A percentile compares a stretch with the other conserved stretches of the same genome.
Evolutionary conservation across 2,329 filamentous ascomycete genomes (phyloP).

Genomic region (Monilinia fructicola): DNA sequence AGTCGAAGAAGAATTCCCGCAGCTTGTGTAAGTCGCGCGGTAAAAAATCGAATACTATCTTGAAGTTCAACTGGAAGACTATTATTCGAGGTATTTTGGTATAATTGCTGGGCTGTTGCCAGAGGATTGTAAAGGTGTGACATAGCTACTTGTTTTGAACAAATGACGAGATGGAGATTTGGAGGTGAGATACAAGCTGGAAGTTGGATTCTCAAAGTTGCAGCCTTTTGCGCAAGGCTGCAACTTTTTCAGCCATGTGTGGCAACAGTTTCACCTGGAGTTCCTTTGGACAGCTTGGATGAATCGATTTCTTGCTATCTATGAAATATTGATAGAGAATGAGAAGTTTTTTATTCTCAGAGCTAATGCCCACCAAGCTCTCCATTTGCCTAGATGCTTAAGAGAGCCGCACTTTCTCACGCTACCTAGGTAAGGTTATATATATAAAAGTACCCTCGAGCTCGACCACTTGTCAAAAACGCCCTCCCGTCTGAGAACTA

Average conservation of each 20-base stretch:
- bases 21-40: slow-evolving; percentile 72
- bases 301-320: neutral
- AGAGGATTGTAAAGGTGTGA: slow-evolving; percentile 68
- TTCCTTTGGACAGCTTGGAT: neutral
- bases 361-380: neutral
- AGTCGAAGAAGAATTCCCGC: slow-evolving; percentile 79
- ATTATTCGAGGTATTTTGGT: slow-evolving; percentile 54
- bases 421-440: no score
- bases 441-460: neutral
- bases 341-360: neutral
- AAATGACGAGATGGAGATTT: slow-evolving; percentile 2
- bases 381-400: neutral
- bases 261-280: neutral
- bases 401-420: no score
- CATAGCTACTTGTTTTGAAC: slow-evolving; percentile 44
- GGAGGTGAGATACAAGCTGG: slow-evolving; percentile 1
- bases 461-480: neutral
- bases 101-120: slow-evolving; percentile 69
- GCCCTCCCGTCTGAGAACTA: neutral
- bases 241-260: slow-evolving; percentile 13
- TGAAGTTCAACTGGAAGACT: slow-evolving; percentile 66
- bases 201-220: neutral
- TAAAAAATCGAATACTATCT: slow-evolving; percentile 68
- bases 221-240: slow-evolving; percentile 35
- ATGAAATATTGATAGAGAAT: neutral